phyloP scores from a whole-genome alignment of 73 alveolate genomes.

The Loxodes magnus region DNA sequence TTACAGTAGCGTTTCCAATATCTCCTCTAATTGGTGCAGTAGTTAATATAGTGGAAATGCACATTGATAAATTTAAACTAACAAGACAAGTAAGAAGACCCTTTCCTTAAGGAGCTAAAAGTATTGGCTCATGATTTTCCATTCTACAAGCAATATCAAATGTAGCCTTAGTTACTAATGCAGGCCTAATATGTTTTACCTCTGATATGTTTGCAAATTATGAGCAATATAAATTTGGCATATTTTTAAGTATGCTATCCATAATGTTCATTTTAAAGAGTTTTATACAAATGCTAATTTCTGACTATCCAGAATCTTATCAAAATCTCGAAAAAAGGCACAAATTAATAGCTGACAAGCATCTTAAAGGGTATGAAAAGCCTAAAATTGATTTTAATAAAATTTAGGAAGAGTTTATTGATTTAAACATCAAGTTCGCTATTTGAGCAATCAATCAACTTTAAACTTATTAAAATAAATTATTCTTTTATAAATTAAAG shows the following conservation, averaged over 20 bases:
- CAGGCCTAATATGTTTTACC: slow-evolving; percentile 18
- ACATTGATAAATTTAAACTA: slow-evolving; percentile 26
- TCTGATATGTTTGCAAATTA: background rate
- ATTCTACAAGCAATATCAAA: slow-evolving; percentile 21
- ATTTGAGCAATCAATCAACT: too few species aligned
- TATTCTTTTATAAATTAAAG: too few species aligned
- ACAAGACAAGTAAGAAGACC: slow-evolving; percentile 32
- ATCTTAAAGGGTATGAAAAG: slow-evolving; percentile 3
- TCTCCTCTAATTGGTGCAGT: slow-evolving; percentile 23
- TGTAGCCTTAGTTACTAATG: slow-evolving; percentile 28
- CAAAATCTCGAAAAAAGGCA: background rate
- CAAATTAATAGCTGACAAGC: background rate
- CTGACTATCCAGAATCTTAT: background rate
- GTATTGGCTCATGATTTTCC: slow-evolving; percentile 33
- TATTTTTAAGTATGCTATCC: background rate
- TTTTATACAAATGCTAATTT: background rate
- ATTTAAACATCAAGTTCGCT: too few species aligned
- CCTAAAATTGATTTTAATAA: too few species aligned
- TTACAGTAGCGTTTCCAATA: slow-evolving; percentile 40
- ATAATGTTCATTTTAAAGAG: background rate
- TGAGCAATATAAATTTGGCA: background rate
- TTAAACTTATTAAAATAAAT: too few species aligned
- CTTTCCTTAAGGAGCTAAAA: slow-evolving; percentile 35
- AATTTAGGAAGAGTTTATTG: too few species aligned
- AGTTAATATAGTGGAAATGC: slow-evolving; percentile 13